Evolutionary conservation across 176 grass and related monocot genomes (phyloP).

Genomic region (Oryza australiensis): DNA sequence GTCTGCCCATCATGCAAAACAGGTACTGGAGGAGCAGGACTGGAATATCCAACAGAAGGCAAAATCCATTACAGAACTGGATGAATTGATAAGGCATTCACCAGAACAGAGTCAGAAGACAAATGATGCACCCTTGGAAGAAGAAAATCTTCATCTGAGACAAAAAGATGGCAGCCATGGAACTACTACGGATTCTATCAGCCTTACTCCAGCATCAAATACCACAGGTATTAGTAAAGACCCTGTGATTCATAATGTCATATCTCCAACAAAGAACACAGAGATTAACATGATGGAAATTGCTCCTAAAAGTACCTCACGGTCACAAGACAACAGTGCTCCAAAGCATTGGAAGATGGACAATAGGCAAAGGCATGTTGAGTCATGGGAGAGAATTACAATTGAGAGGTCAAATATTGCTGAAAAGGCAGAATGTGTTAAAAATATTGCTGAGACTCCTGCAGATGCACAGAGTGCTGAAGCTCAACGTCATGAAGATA

Average conservation of each 20-base stretch:
- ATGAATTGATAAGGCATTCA: slow-evolving; percentile 51
- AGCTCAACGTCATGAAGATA: slow-evolving; percentile 16
- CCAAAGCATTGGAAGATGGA: slow-evolving; percentile 37
- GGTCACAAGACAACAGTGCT: slow-evolving; percentile 36
- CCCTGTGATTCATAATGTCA: slow-evolving; percentile 28
- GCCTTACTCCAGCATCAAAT: slow-evolving; percentile 17
- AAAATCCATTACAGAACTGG: slow-evolving; percentile 62
- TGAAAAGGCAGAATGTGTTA: slow-evolving; percentile 20
- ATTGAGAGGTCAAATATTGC: slow-evolving; percentile 41
- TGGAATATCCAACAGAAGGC: slow-evolving; percentile 51
- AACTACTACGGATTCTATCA: slow-evolving; percentile 2
- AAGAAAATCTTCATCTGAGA: slow-evolving; percentile 15
- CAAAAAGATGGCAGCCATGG: slow-evolving; percentile 24
- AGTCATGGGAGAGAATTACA: slow-evolving; percentile 28
- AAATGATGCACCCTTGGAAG: slow-evolving; percentile 23
- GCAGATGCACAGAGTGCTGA: slow-evolving; percentile 14
- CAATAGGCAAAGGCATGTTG: slow-evolving; percentile 48
- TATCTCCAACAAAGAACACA: slow-evolving; percentile 7
- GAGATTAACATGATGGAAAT: slow-evolving; percentile 26
- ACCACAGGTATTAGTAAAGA: slow-evolving; percentile 11
- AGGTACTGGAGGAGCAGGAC: slow-evolving; percentile 56
- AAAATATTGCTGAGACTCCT: slow-evolving; percentile 26
- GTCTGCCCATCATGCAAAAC: slow-evolving; percentile 57
- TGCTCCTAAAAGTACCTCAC: neutral
- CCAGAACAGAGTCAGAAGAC: slow-evolving; percentile 2